Percentiles rank a stretch among this genome's conserved stretches.
phyloP scores from a whole-genome alignment of 768 basidiomycete genomes.

The Trametes gibbosa region DNA sequence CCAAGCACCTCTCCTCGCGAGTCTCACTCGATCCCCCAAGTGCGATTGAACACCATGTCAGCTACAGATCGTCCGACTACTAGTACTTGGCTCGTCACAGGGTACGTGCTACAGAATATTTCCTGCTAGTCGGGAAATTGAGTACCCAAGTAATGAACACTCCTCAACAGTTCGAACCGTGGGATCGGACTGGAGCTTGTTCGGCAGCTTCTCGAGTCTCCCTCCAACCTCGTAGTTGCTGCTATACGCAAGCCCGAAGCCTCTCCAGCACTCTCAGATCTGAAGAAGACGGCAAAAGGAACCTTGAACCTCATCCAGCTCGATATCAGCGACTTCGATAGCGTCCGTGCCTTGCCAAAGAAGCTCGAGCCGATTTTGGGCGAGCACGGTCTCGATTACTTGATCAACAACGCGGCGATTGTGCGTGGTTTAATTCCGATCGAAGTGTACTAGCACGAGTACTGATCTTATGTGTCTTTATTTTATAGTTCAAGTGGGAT shows the following conservation, averaged over 20 bases:
- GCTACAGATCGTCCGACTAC: neutral
- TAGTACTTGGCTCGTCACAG: neutral
- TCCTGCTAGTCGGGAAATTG: neutral
- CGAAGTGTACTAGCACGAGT: neutral
- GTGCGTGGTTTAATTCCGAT: conserved; percentile 25
- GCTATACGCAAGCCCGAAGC: conserved; percentile 26
- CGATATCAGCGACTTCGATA: conserved; percentile 27
- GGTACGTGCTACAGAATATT: neutral
- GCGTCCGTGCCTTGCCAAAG: conserved; percentile 25
- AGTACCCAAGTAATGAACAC: neutral
- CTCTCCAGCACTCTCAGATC: conserved; percentile 21
- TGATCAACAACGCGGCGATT: conserved; percentile 41
- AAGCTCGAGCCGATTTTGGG: conserved; percentile 26
- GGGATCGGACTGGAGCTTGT: conserved; percentile 31
- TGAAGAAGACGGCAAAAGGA: conserved; percentile 25
- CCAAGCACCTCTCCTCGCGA: no score
- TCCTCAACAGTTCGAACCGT: conserved; percentile 4
- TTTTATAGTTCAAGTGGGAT: conserved; percentile 16
- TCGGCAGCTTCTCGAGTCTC: conserved; percentile 20
- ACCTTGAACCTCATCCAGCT: conserved; percentile 33
- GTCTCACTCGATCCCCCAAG: no score
- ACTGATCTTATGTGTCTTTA: neutral
- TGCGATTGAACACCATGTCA: neutral
- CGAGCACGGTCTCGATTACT: conserved; percentile 34
- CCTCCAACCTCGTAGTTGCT: conserved; percentile 28